Evolutionary conservation across 2,329 filamentous ascomycete genomes (phyloP).

Genomic region (Fusarium drepaniforme): DNA sequence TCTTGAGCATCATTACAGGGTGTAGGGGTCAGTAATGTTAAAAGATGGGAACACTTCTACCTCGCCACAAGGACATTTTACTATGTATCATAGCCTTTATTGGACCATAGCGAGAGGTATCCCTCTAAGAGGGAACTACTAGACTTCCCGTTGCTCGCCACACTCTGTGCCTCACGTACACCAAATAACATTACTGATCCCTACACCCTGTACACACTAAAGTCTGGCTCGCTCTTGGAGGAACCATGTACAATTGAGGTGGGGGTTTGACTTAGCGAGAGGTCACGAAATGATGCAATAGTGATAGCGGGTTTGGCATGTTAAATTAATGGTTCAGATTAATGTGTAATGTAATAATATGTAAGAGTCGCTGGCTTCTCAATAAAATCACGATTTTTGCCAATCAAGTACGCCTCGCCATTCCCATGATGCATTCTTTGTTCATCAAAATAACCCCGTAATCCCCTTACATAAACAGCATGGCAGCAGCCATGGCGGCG

Average conservation of each 20-base stretch:
- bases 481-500: conserved; percentile 17
- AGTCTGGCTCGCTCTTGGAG: neutral
- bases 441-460: neutral
- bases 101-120: too few species aligned
- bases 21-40: too few species aligned
- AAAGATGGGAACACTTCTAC: too few species aligned
- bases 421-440: conserved; percentile 5
- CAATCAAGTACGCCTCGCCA: neutral
- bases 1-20: neutral
- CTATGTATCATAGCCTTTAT: too few species aligned
- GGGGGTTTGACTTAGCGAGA: neutral
- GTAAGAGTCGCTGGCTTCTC: neutral
- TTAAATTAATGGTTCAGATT: neutral
- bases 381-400: neutral
- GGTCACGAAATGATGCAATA: neutral
- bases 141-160: too few species aligned
- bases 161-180: too few species aligned
- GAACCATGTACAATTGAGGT: neutral
- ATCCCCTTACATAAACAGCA: conserved; percentile 5
- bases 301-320: neutral
- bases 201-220: too few species aligned
- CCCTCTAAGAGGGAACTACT: too few species aligned
- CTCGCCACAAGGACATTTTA: too few species aligned
- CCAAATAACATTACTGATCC: too few species aligned
- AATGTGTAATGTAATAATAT: neutral